Evolutionary conservation across 1,284 basidiomycete genomes (phyloP).

Genomic region (Cerioporus squamosus): DNA sequence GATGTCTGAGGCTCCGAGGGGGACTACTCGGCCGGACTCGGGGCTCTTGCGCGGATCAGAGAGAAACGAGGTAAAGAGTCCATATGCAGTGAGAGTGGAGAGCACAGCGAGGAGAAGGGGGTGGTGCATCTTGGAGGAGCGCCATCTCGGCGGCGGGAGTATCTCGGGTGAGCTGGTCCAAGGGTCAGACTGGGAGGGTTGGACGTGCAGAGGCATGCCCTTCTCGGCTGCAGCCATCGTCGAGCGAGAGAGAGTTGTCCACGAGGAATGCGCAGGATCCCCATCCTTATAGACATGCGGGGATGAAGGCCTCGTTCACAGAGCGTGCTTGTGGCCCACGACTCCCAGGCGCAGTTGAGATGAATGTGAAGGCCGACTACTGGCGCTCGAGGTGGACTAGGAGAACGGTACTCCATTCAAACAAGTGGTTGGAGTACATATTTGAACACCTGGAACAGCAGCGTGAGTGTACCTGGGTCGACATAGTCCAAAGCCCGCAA

Average conservation of each 20-base stretch:
- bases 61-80: not conserved
- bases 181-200: not conserved
- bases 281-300: conserved; percentile 14
- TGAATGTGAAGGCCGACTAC: not conserved
- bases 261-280: not conserved
- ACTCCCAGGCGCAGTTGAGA: not conserved
- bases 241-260: not conserved
- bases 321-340: conserved; percentile 12
- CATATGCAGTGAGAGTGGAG: not conserved
- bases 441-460: no score
- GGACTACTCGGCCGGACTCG: conserved; percentile 29
- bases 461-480: no score
- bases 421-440: no score
- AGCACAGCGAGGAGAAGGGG: not conserved
- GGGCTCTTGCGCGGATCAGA: not conserved
- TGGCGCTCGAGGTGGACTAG: no score
- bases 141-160: no score
- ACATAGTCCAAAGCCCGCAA: no score
- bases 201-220: not conserved
- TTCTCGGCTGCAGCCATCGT: conserved; percentile 4
- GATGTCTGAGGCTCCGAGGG: conserved; percentile 49
- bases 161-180: no score
- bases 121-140: not conserved
- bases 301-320: conserved; percentile 19
- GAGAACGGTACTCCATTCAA: no score